Evolutionary conservation across 2,329 filamentous ascomycete genomes (phyloP), one percentile per base, ranked within the genome.

Genomic region (Samsoniella hepiali): DNA sequence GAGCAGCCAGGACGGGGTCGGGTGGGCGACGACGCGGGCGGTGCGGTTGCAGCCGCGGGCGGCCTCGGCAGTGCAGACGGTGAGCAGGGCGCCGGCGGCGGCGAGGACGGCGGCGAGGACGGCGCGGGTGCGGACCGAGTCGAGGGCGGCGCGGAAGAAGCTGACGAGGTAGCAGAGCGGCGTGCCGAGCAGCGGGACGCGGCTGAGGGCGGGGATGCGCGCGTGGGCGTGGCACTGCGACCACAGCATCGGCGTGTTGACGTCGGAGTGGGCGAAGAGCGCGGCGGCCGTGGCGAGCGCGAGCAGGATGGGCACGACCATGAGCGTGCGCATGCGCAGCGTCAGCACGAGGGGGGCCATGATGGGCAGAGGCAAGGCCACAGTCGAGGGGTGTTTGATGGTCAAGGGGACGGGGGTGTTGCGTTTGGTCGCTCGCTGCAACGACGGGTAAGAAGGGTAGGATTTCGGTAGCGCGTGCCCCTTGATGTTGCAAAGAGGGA

Each of bases 171-270:
- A 84, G 72, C 82, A 84, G 34, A 75, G 64, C 17, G 80, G 78
- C 2, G 79, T 73, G 44, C 80, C 81, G 31, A 84, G 60, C 50
- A 78, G 64, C 6, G 80, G 81, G 2, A 82, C 68, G n/a, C 71
- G 76, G 53, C 77, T 78, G 29, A 84, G 69, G 22, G 58, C 73
- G 11, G 79, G 79, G 29, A 84, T 69, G 17, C 78, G 78, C 9
- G 80, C 72, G 64, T 72, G 78, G 2, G 82, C 74, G 69, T 83
- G 78, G 72, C 82, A 84, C 68, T 84, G 81, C 50, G 81, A 83
- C 74, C 79, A 83, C 64, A 84, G 79, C 65, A 83, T 74, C 22
- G 79, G 77, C 62, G 79, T 74, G 75, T 84, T 82, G 71, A 82
- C 76, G 72, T 83, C 81, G 49, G 77, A 77, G 71, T 81, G 76